Conservation (phyloP, 1,139 yeast species). For the Candida smagusa region DNA sequence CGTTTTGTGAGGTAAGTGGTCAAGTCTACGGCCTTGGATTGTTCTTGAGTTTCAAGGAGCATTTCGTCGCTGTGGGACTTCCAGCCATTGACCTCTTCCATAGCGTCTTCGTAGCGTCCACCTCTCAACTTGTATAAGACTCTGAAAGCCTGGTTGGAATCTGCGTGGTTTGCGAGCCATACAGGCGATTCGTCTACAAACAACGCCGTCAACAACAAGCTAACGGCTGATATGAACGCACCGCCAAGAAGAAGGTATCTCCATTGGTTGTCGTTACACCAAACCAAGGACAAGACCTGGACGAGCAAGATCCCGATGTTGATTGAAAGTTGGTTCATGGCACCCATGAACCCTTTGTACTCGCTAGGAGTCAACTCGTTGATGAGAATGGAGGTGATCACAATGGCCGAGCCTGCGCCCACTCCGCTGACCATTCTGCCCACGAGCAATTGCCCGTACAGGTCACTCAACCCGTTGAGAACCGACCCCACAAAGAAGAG, state of each 20-base stretch:
- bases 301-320: slow-evolving; percentile 81
- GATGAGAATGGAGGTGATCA: slow-evolving; percentile 76
- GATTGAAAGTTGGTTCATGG: slow-evolving; percentile 83
- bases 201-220: slow-evolving; percentile 41
- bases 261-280: slow-evolving; percentile 72
- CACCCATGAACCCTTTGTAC: slow-evolving; percentile 74
- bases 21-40: slow-evolving; percentile 20
- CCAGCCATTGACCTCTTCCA: slow-evolving; percentile 42
- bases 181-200: slow-evolving; percentile 77
- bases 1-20: slow-evolving; percentile 48
- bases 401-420: slow-evolving; percentile 86
- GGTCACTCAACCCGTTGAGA: slow-evolving; percentile 51
- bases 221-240: slow-evolving; percentile 46
- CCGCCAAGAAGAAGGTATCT: slow-evolving; percentile 64
- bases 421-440: slow-evolving; percentile 81
- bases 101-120: slow-evolving; percentile 35
- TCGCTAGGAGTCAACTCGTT: slow-evolving; percentile 73
- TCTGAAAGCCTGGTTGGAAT: slow-evolving; percentile 28
- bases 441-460: slow-evolving; percentile 42
- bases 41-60: slow-evolving; percentile 5
- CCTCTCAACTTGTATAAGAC: slow-evolving; percentile 40
- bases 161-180: slow-evolving; percentile 58
- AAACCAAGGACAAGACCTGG: slow-evolving; percentile 66
- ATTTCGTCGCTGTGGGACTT: slow-evolving; percentile 6
- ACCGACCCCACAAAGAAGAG: slow-evolving; percentile 67